A percentile compares a stretch with the other conserved stretches of the same genome.
These are phyloP conservation scores for Crassisporium funariophilum DNA, from an alignment of 768 basidiomycete species.

Conservation along the genomic window DNA sequence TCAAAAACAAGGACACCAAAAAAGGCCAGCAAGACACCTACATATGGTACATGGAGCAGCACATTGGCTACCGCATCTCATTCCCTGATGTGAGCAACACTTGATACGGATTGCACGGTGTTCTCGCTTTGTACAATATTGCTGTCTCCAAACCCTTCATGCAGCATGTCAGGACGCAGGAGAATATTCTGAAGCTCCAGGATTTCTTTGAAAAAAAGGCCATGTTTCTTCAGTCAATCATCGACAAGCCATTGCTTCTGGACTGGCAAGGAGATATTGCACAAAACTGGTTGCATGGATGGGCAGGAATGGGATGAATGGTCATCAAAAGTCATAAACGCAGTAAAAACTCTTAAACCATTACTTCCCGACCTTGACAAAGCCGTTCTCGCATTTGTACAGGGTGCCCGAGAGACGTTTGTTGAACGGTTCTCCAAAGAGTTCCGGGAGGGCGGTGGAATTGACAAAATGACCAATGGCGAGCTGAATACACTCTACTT, in stretches of 20 bases:
- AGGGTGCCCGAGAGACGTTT: constrained; percentile 23
- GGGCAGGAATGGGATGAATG: constrained; percentile 13
- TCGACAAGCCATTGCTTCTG: constrained; percentile 19
- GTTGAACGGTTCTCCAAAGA: constrained; percentile 23
- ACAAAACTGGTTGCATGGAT: constrained; percentile 12
- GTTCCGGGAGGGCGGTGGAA: constrained; percentile 19
- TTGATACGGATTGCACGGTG: constrained; percentile 19
- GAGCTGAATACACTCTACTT: constrained; percentile 12
- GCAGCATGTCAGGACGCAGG: constrained; percentile 14
- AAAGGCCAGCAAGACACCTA: constrained; percentile 21
- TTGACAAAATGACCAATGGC: constrained; percentile 8
- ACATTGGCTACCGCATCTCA: constrained; percentile 6
- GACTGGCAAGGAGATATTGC: constrained; percentile 7
- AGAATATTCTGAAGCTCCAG: constrained; percentile 26
- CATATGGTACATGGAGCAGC: constrained; percentile 8
- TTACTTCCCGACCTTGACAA: constrained; percentile 15
- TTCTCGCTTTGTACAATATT: constrained; percentile 20
- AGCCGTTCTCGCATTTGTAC: constrained; percentile 17
- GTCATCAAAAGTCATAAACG: constrained; percentile 6
- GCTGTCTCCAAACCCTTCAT: constrained; percentile 28
- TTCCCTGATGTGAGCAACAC: constrained; percentile 25
- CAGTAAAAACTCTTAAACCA: constrained; percentile 7
- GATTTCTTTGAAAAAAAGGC: constrained; percentile 19
- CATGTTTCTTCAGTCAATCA: constrained; percentile 12
- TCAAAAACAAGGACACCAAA: constrained; percentile 21